Base-by-base conservation (phyloP, 2,329 filamentous ascomycete species). In the Fusarium falciforme region DNA sequence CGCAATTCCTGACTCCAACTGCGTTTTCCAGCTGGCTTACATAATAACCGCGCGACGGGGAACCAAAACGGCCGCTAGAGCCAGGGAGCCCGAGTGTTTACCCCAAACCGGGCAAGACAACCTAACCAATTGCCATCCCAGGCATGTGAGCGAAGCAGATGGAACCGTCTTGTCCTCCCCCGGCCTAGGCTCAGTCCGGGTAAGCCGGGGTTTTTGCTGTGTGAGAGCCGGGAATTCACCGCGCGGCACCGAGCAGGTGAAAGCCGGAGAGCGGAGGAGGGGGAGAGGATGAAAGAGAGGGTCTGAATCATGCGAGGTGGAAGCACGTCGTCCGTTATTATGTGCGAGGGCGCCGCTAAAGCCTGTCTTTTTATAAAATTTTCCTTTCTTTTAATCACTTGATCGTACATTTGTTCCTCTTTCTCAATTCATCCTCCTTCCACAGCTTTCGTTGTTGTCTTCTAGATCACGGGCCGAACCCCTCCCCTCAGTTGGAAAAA, bases 151-250 rank as follows among this genome's bases (percentile, higher is more conserved):
- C 44, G 64, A 71, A 66, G 66, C 69, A 64, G 67, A 74, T 72
- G 59, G 62, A 74, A 65, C 42, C 47, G 25, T 20, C 17, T 14
- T 20, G 6, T 31, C 29, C 29, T 31, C 11, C 35, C 33, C 35
- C 47, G 47, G 47, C 47, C 54, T 57, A 57, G 54, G 54, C 54
- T 57, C 31, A 67, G 62, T 65, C 62, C 76, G 76, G 76, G 68
- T 76, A 75, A 70, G 74, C 70, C 76, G 76, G 71, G 42, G 60
- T 36, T 47, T 27, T 58, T 25, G 27, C 35, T 42, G 42, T 49
- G 62, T 38, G 44, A 58, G 57, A 68, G 66, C 59, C 70, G 76
- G 76, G 62, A 75, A 78, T 78, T 78, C 74, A 68, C 76, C 76
- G 76, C 76, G 76, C 76, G 74, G 74, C 63, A 71, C 61, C 77